Base-by-base conservation (phyloP, 306 rosid genomes). In the Corylus heterophylla region DNA sequence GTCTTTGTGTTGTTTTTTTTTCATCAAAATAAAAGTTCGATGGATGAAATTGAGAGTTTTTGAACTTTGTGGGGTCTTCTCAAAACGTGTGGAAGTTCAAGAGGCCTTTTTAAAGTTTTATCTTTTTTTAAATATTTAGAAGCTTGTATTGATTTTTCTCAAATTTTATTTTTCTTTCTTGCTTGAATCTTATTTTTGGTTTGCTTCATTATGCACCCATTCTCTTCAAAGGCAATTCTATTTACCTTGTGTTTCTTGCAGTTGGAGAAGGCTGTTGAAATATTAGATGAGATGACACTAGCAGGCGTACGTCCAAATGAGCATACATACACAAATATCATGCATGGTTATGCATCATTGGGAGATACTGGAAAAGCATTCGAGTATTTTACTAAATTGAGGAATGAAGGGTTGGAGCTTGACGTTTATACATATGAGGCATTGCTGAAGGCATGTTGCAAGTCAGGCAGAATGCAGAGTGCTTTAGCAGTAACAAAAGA, bases 401-500 rank as follows among this genome's bases (percentile, higher is more conserved):
- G 92, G 90, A 76, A 88, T 68, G 96, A 91, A 72, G 98, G 98
- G 69, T 76, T 95, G 85, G 88, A 89, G 80, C 76, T 95, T 76
- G 98, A 95, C 83, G 94, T 90, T 31, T 93, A 82, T 79, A 89
- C 97, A 61, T 95, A 95, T 7, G 98, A 91, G 88, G 98, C 98
- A 14, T 84, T 95, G 89, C 89, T 95, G 78, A 93, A 95, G 89
- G 97, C 98, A 76, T 93, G 98, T 81, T 95, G 98, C 90, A 95
- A 95, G 88, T 86, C 98, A 49, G 98, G 98, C 74, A 84, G 97
- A 86, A 95, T 92, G 98, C 98, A 95, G 89, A 91, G 98, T 78
- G 98, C 98, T 73, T 83, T 95, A 68, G 98, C 92, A 39, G 98
- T 95, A 79, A 92, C 98, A 56, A 91, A 89, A 88, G 92, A 95